Conservation (phyloP, 306 rosid genomes). For the Alnus glutinosa region DNA sequence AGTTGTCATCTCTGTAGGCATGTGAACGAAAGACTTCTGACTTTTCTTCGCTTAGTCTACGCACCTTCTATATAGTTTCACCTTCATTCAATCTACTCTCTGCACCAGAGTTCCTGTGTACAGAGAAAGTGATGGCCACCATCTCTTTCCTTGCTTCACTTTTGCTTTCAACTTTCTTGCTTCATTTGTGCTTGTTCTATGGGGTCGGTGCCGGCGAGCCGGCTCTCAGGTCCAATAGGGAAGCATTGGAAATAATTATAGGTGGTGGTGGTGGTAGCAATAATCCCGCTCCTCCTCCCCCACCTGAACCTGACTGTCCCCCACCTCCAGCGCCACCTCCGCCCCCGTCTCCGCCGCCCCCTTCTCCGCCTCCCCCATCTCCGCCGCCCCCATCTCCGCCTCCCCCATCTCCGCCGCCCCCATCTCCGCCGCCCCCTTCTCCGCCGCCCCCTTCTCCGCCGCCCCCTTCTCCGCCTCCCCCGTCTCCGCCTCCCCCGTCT, state of each 20-base stretch:
- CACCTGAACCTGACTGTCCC: slow-evolving; percentile 17
- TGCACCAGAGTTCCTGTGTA: background rate
- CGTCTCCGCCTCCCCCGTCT: background rate
- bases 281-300: slow-evolving; percentile 39
- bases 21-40: slow-evolving; percentile 3
- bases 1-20: background rate
- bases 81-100: background rate
- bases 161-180: slow-evolving; percentile 19
- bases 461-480: background rate
- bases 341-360: background rate
- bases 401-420: accelerated
- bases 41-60: background rate
- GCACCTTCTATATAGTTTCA: background rate
- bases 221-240: slow-evolving; percentile 28
- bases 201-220: background rate
- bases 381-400: background rate
- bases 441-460: background rate
- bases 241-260: slow-evolving; percentile 40
- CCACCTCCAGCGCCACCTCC: background rate
- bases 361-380: accelerated
- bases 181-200: background rate
- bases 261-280: slow-evolving; percentile 35
- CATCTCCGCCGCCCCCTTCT: background rate
- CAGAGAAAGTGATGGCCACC: slow-evolving; percentile 27
- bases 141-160: slow-evolving; percentile 22